Base-by-base conservation (phyloP, 176 grass and related monocot genomes). In the Miscanthus lutarioriparius region DNA sequence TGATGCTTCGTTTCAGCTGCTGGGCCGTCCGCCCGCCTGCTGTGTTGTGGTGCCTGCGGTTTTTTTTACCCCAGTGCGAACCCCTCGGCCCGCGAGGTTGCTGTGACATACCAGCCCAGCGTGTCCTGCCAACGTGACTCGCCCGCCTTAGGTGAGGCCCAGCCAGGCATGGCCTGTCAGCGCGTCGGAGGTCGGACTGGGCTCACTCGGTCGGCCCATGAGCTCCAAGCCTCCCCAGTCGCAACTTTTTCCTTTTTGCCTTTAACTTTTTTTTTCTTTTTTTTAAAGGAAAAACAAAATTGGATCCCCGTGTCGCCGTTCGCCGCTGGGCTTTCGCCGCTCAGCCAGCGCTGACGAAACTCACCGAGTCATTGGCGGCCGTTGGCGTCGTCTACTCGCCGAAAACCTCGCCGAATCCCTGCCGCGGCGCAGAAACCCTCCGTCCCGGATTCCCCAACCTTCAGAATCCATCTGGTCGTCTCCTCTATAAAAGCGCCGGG, bases 371-470 rank as follows among this genome's bases (percentile, higher is more conserved):
- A n/a, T n/a, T n/a, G n/a, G n/a, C n/a, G 58, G 58, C 62, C 61
- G 77, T 64, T 67, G 41, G 70, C 70, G 13, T 27, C 14, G 69
- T 28, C 17, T 47, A 20, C 77, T 80, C 77, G 62, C 63, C 40
- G 69, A 64, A 78, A 78, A 79, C 59, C 61, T 44, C 53, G 38
- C 76, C 76, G 76, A 80, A 35, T 6, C 41, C 41, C 43, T 45
- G 64, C 28, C 64, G 78, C 28, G 64, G 75, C 61, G 64, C 64
- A 17, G 44, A 37, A 80, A 80, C 64, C 77, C 78, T 62, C 12
- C 10, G 10, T 62, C 10, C 8, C 17, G 37, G 15, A 64, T 27
- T 23, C 62, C 33, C 66, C 66, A 69, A 39, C 9, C 25, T 20
- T 15, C 61, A 32, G 17, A 19, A 35, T 20, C 38, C 26, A 65